Percentiles rank a stretch among this genome's conserved stretches.
phyloP scores from a whole-genome alignment of 2,329 filamentous ascomycete genomes.

The Epichloe baconii region DNA sequence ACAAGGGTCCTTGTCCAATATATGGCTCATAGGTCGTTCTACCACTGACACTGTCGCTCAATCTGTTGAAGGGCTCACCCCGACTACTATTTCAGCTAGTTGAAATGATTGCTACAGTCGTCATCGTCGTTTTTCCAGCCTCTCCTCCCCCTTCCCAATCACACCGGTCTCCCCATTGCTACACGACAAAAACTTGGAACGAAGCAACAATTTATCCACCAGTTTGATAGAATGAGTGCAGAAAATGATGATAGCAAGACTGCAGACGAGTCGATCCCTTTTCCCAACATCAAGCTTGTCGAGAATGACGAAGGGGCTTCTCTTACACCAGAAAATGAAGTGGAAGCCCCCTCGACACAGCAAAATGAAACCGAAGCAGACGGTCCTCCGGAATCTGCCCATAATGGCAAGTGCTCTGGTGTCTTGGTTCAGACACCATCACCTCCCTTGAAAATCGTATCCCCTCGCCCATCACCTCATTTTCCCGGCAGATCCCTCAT shows the following conservation, averaged over 20 bases:
- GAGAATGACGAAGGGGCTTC: conserved; percentile 1
- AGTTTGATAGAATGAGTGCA: neutral
- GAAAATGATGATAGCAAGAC: neutral
- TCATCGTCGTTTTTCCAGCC: neutral
- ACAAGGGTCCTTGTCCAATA: neutral
- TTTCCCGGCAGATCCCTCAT: neutral
- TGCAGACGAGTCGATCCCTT: neutral
- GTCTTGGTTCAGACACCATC: neutral
- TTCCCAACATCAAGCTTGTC: neutral
- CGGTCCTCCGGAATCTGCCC: neutral
- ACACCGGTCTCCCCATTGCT: neutral
- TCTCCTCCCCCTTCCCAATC: neutral
- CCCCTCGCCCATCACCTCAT: conserved; percentile 2
- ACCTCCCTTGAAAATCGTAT: neutral
- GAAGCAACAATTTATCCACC: neutral
- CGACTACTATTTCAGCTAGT: neutral
- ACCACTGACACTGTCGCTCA: neutral
- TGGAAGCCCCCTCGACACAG: neutral
- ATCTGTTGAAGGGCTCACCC: neutral
- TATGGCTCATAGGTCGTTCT: neutral
- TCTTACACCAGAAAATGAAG: neutral
- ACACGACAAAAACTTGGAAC: neutral
- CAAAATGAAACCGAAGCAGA: neutral
- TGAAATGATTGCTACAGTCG: neutral
- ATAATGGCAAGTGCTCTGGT: neutral